Base-by-base conservation (phyloP, 768 basidiomycete genomes). In the Polyporus arcularius region DNA sequence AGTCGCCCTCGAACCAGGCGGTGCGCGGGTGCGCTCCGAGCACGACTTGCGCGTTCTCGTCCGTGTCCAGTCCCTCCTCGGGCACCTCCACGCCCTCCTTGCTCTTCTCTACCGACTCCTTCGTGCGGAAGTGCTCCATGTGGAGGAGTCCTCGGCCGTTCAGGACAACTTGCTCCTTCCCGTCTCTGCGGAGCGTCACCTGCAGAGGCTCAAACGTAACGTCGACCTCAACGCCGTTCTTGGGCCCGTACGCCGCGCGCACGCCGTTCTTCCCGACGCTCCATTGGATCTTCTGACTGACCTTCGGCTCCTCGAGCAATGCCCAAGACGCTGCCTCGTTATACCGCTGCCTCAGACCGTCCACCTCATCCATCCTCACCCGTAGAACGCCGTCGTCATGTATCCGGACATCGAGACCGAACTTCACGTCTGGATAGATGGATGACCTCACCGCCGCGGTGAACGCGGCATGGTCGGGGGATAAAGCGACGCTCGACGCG, bases 41-140 rank as follows among this genome's bases (percentile, higher is more conserved):
- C 1, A 85, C 83, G 3, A 73, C 76, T 69, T 90, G 87, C 15
- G 74, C 72, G 16, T 53, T 40, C 21, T 68, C 68, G 6, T 65
- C 70, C 2, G 54, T 67, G 12, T 75, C 74, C 14, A 68, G 64
- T 16, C 69, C 72, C 62, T 74, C 78, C 31, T 79, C 80, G 57
- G 82, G 61, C 4, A 30, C 15, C 18, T 31, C 40, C 3, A 55
- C n/a, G 0, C 53, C 83, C 46, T 73, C 78, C 61, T 73, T 81
- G 79, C 8, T 68, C 45, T 79, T 79, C 62, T 78, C 75, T 9
- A 70, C 75, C 10, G 77, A 73, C n/a, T 75, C 72, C 69, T 89
- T 87, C 21, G 79, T 80, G 67, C 92, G 90, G 81, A 96, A 98
- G 74, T 98, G 97, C 71, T 99, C 97, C 96, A 99, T 96, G 67